phyloP scores from a whole-genome alignment of 148 eudicot genomes.

The Fagopyrum homotropicum region DNA sequence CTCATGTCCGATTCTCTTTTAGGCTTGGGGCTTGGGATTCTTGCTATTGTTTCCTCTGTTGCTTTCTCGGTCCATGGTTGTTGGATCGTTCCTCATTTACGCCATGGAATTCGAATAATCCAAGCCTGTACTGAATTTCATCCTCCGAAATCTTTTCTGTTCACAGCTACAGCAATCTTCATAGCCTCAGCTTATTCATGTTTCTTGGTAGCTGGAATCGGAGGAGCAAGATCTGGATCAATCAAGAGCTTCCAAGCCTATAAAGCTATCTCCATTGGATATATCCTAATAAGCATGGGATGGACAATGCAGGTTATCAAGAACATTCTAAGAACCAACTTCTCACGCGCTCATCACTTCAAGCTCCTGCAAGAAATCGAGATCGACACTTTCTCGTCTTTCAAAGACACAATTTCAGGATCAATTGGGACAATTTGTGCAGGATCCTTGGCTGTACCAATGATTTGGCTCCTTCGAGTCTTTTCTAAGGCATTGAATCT shows the following conservation, averaged over 20 bases:
- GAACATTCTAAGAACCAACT: constrained; percentile 41
- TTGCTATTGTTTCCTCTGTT: constrained; percentile 30
- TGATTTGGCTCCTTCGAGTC: constrained; percentile 31
- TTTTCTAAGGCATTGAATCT: constrained; percentile 32
- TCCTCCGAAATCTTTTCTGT: constrained; percentile 20
- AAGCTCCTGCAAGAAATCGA: constrained; percentile 31
- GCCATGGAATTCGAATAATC: constrained; percentile 29
- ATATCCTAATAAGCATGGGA: constrained; percentile 27
- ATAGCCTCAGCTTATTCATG: constrained; percentile 22
- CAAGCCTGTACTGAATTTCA: constrained; percentile 19
- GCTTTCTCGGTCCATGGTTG: constrained; percentile 47
- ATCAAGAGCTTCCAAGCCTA: constrained; percentile 7
- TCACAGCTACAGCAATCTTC: constrained; percentile 14
- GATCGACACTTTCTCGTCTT: constrained; percentile 12
- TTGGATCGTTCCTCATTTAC: constrained; percentile 47
- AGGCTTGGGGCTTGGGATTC: constrained; percentile 33
- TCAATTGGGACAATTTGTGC: constrained; percentile 36
- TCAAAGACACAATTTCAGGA: constrained; percentile 15
- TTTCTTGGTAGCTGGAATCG: constrained; percentile 43
- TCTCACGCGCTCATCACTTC: constrained; percentile 38
- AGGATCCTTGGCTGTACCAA: constrained; percentile 47
- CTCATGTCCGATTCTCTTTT: constrained; percentile 29
- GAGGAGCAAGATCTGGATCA: constrained; percentile 38
- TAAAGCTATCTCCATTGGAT: constrained; percentile 15
- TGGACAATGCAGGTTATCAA: constrained; percentile 56